phyloP scores from a whole-genome alignment of 306 rosid genomes.

The Cicer yamashitae region DNA sequence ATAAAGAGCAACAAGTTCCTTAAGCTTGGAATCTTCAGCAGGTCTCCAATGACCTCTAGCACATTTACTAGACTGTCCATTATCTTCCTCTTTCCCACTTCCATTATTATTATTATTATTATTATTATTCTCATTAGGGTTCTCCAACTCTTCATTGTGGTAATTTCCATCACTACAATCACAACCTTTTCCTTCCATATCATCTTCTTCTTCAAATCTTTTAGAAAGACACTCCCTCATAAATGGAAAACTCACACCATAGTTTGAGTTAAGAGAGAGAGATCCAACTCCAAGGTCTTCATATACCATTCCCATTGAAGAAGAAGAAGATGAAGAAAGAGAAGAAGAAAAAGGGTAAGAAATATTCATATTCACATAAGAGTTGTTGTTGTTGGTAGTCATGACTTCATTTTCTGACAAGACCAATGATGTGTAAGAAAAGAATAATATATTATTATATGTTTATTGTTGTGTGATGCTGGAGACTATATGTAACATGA shows the following conservation, averaged over 20 bases:
- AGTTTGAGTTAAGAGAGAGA: slow-evolving; percentile 67
- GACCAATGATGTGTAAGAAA: slow-evolving; percentile 42
- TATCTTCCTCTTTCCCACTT: slow-evolving; percentile 54
- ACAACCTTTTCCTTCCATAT: slow-evolving; percentile 51
- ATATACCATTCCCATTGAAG: slow-evolving; percentile 64
- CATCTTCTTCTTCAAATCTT: slow-evolving; percentile 52
- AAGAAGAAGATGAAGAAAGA: slow-evolving; percentile 2
- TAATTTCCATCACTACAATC: slow-evolving; percentile 48
- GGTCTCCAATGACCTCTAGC: slow-evolving; percentile 99
- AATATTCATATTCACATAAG: no score
- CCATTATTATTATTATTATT: background rate
- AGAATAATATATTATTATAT: slow-evolving; percentile 15
- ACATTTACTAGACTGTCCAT: slow-evolving; percentile 70
- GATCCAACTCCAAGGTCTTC: slow-evolving; percentile 65
- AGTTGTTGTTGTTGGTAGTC: slow-evolving; percentile 25
- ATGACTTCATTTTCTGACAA: slow-evolving; percentile 51
- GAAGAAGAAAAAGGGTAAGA: slow-evolving; percentile 20
- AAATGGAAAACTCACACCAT: slow-evolving; percentile 51
- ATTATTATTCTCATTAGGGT: slow-evolving; percentile 49
- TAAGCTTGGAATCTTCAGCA: slow-evolving; percentile 90
- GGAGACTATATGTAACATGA: slow-evolving; percentile 26
- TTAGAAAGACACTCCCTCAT: slow-evolving; percentile 50
- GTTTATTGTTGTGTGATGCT: background rate
- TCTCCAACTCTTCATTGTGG: slow-evolving; percentile 35
- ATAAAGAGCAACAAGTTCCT: slow-evolving; percentile 84